phyloP scores from a whole-genome alignment of 768 basidiomycete species.

The Pseudohyphozyma bogoriensis region DNA sequence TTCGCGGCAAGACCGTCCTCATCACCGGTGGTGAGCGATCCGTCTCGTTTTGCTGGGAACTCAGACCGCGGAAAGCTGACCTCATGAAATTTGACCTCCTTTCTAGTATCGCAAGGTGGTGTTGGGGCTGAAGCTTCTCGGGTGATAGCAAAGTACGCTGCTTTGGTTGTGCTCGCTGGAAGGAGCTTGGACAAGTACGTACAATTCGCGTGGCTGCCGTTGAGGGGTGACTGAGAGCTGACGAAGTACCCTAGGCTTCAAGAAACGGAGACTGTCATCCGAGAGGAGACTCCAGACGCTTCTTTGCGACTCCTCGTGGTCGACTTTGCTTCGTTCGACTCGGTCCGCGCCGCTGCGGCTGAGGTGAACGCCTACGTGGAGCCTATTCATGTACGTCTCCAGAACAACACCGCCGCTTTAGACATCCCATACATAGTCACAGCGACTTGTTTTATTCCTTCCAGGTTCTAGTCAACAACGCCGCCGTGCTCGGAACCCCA shows the following conservation, averaged over 20 bases:
- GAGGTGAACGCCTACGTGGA: constrained; percentile 15
- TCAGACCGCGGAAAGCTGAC: too few species aligned
- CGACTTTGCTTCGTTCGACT: constrained; percentile 10
- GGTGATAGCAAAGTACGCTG: background rate
- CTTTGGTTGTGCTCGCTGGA: constrained; percentile 4
- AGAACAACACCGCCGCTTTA: background rate
- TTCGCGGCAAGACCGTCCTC: too few species aligned
- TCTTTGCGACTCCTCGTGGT: constrained; percentile 8
- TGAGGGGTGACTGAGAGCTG: background rate
- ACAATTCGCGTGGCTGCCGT: background rate
- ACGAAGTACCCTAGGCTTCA: constrained; percentile 1
- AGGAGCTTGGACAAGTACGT: constrained; percentile 6
- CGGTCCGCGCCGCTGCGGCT: constrained; percentile 8
- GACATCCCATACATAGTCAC: background rate
- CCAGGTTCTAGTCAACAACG: constrained; percentile 13
- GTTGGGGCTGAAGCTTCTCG: constrained; percentile 4
- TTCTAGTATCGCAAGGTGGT: constrained; percentile 5
- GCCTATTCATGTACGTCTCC: constrained; percentile 11
- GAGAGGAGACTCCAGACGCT: constrained; percentile 10
- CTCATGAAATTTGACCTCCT: too few species aligned
- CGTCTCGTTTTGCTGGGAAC: too few species aligned
- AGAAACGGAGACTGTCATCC: constrained; percentile 1
- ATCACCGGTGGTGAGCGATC: too few species aligned
- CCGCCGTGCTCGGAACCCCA: background rate
- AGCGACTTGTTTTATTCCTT: too few species aligned